Evolutionary conservation across 768 basidiomycete genomes (phyloP).

Genomic region (Cyclocybe cylindracea): DNA sequence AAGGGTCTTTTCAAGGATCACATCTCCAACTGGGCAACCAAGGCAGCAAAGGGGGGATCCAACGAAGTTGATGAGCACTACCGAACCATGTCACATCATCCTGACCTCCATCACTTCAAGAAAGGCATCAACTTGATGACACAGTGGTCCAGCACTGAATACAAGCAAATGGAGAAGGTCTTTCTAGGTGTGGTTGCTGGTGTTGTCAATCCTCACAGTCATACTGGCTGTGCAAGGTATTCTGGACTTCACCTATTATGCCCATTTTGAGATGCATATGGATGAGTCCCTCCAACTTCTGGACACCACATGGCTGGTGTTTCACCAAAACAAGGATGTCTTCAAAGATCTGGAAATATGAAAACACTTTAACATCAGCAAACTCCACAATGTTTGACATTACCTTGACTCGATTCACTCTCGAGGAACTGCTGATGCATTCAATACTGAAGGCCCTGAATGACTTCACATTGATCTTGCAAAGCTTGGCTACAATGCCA

Average conservation of each 20-base stretch:
- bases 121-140: constrained; percentile 39
- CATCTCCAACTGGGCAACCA: constrained; percentile 32
- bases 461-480: constrained; percentile 44
- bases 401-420: constrained; percentile 28
- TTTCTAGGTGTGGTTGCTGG: constrained; percentile 32
- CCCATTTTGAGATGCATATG: constrained; percentile 29
- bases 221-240: constrained; percentile 23
- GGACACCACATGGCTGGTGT: constrained; percentile 18
- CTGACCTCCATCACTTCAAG: constrained; percentile 37
- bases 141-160: constrained; percentile 46
- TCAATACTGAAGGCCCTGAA: constrained; percentile 36
- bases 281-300: constrained; percentile 23
- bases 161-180: constrained; percentile 37
- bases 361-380: constrained; percentile 39
- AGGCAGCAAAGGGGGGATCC: too few relatives aligned
- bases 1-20: constrained; percentile 52
- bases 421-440: constrained; percentile 30
- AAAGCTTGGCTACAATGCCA: constrained; percentile 33
- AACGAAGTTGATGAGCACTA: constrained; percentile 13
- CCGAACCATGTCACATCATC: constrained; percentile 9
- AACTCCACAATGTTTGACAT: constrained; percentile 34
- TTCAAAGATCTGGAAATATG: constrained; percentile 27
- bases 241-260: constrained; percentile 37
- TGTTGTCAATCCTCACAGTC: constrained; percentile 15
- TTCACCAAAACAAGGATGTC: constrained; percentile 31